Evolutionary conservation across 208 protist genomes (phyloP), one percentile per base, ranked within the genome.

Genomic region (Acanthamoeba culbertsoni): DNA sequence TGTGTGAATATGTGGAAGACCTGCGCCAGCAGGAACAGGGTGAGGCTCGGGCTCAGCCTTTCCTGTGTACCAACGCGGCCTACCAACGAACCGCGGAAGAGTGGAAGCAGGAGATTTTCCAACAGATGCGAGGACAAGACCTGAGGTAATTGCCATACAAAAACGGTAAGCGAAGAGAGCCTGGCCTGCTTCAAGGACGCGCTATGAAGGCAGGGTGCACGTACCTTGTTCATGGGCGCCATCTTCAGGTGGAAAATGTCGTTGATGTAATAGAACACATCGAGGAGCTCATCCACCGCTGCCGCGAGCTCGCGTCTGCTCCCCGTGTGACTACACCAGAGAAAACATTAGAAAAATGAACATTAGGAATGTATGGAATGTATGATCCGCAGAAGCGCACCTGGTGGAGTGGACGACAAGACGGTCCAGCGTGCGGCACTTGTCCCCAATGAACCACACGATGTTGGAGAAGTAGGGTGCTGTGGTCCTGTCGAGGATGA

Each of bases 401-500:
- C 40, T 42, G 43, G 31, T 92, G 0, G 88, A 94, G 46, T 84
- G 79, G 37, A 68, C 86, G 33, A 96, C 65, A 18, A 95, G 51
- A 18, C 71, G 75, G 92, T 96, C 75, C 0, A 98, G 45, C 33
- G 86, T 79, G 0, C 91, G 42, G n/a, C 91, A 94, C 79, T 97
- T 93, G 33, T 97, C 90, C 53, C 93, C 88, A 48, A 98, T 95
- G 46, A 97, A 98, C 95, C 95, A 97, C 40, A 97, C 95, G 18
- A 98, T 93, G 89, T 98, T 98, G 45, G 94, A 95, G 95, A 98
- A 98, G 94, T 98, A 98, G 16, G 97, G 97, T 8, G 93, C 94
- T 33, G 94, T 95, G 20, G 94, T 91, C 8, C 73, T 62, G 92
- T 97, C 90, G 28, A 97, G 57, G 59, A 98, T 96, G 59, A 97